phyloP scores from a whole-genome alignment of 371 early-diverging fungal species.

The Mortierella sp. region DNA sequence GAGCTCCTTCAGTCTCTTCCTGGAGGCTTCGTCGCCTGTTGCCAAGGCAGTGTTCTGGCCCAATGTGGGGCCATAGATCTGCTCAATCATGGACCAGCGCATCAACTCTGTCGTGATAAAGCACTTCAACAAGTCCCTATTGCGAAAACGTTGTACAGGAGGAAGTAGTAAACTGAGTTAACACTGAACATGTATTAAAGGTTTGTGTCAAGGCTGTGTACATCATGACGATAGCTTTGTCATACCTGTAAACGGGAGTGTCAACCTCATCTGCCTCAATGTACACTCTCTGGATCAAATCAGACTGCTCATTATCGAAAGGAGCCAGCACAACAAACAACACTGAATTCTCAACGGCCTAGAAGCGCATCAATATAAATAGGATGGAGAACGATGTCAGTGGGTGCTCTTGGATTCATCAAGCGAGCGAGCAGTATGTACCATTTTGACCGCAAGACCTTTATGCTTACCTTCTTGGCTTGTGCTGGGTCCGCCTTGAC shows the following conservation, averaged over 20 bases:
- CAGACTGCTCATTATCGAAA: conserved; percentile 96
- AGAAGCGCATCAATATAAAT: background rate
- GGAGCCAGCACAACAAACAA: conserved; percentile 92
- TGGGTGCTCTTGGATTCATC: background rate
- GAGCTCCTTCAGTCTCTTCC: conserved; percentile 86
- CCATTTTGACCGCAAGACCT: background rate
- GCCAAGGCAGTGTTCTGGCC: conserved; percentile 81
- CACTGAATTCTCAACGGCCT: conserved; percentile 84
- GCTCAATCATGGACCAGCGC: conserved; percentile 94
- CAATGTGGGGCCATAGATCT: conserved; percentile 84
- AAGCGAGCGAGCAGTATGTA: no score
- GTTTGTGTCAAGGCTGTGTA: background rate
- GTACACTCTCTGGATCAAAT: conserved; percentile 88
- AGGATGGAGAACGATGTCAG: background rate
- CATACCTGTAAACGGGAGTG: conserved; percentile 79
- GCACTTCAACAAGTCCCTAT: conserved; percentile 84
- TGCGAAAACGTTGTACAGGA: background rate
- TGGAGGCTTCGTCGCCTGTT: conserved; percentile 80
- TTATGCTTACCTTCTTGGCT: conserved; percentile 75
- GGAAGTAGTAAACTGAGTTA: conserved; percentile 7
- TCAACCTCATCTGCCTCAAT: conserved; percentile 85
- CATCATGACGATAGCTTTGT: background rate
- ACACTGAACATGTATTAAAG: background rate
- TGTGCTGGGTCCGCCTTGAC: conserved; percentile 86
- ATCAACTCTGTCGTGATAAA: conserved; percentile 95